Conservation (phyloP, 495 filamentous ascomycete species). For the Podospora bellae-mahoneyi region DNA sequence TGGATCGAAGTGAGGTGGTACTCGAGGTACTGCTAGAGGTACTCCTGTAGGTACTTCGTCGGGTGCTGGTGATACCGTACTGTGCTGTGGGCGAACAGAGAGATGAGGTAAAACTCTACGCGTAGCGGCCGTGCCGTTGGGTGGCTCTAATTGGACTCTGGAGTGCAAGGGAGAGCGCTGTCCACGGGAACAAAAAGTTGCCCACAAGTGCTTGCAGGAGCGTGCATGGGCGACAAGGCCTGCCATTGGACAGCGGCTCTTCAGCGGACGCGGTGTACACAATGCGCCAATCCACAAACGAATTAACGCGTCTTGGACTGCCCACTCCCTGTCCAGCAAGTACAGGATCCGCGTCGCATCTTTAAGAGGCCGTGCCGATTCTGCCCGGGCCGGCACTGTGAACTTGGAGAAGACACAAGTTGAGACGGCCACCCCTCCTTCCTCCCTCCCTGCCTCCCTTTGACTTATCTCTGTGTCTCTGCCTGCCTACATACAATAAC, state of each 20-base stretch:
- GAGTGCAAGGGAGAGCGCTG: not conserved
- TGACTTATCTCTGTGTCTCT: not conserved
- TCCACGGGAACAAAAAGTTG: not conserved
- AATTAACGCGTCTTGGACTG: constrained; percentile 10
- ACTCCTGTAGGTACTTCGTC: constrained; percentile 8
- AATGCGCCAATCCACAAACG: constrained; percentile 8
- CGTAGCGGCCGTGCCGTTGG: constrained; percentile 16
- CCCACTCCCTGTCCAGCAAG: not conserved
- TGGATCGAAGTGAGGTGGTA: constrained; percentile 25
- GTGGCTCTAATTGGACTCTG: not conserved
- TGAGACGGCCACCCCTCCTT: not conserved
- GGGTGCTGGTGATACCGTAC: constrained; percentile 11
- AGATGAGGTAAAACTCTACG: constrained; percentile 34
- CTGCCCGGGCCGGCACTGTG: not conserved
- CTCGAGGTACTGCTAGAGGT: constrained; percentile 26
- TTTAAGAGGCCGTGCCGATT: constrained; percentile 12
- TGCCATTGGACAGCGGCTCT: not conserved
- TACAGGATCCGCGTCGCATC: constrained; percentile 3
- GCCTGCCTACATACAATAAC: not conserved
- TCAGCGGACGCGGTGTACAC: not conserved
- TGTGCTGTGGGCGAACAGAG: not conserved
- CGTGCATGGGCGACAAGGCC: not conserved
- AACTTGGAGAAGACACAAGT: not conserved
- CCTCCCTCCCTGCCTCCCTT: not conserved
- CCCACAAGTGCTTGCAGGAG: not conserved